Conservation (phyloP, 768 basidiomycete species). For the Termitomyces sp. region DNA sequence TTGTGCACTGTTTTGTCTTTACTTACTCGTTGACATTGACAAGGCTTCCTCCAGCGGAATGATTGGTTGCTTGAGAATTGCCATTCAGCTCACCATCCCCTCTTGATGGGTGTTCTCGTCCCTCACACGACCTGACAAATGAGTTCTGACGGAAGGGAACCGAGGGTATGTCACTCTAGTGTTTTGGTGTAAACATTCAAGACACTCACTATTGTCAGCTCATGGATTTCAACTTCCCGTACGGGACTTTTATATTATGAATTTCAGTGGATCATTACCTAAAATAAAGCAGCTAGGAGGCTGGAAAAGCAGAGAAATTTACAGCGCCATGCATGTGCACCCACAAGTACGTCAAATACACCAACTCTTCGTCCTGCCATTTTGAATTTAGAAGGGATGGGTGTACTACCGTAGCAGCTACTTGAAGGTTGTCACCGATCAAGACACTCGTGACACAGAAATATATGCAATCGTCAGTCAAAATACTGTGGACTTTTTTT, state of each 20-base stretch:
- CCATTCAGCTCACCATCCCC: background rate
- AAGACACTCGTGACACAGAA: constrained; percentile 40
- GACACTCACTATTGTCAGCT: background rate
- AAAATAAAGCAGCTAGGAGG: constrained; percentile 5
- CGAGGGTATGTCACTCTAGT: background rate
- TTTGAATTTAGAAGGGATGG: constrained; percentile 31
- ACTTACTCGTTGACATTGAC: no score
- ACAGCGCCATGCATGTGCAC: constrained; percentile 30
- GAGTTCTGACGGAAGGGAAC: background rate
- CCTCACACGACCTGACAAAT: background rate
- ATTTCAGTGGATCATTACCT: background rate
- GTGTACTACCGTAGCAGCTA: constrained; percentile 41
- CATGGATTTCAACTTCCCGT: constrained; percentile 5
- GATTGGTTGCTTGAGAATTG: background rate
- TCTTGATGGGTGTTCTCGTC: background rate
- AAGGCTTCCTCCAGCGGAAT: no score
- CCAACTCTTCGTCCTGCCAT: constrained; percentile 7
- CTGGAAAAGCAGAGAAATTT: constrained; percentile 6
- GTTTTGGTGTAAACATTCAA: background rate
- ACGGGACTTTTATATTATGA: background rate
- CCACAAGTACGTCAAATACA: constrained; percentile 22
- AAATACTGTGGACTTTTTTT: constrained; percentile 23
- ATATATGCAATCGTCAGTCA: constrained; percentile 23
- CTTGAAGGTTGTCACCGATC: constrained; percentile 40
- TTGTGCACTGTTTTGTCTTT: constrained; percentile 1